Evolutionary conservation across 257 asterid species (phyloP), one percentile per base, ranked within the genome.

Genomic region (Nemophila menziesii): DNA sequence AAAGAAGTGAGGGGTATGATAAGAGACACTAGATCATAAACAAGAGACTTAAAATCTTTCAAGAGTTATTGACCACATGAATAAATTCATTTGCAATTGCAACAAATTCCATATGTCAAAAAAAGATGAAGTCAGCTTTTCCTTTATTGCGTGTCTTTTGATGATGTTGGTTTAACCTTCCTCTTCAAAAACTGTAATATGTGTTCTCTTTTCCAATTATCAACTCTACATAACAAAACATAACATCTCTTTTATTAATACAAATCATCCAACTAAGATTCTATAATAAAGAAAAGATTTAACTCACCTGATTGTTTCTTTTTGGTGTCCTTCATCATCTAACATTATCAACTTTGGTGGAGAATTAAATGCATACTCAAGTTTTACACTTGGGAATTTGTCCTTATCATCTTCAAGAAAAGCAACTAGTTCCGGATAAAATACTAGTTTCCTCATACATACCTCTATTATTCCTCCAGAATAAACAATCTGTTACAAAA

Each of bases 391-490:
- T 17, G 95, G 93, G 61, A 87, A 87, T 36, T 71, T 73, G 44
- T 83, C 93, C 64, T 77, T 82, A 64, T 83, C 97, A 60, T 83
- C 95, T 75, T 87, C 97, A 12, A 87, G 82, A 54, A 87, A 87
- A 13, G 83, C 89, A 33, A 78, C 95, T 29, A 83, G 41, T 63
- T 87, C 95, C 5, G 97, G 93, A 71, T 83, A 87, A 57, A 87
- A 87, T 23, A 83, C 97, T 56, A 87, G 71, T 56, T 83, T 87
- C 72, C 97, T 77, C 97, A 83, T 87, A 84, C 97, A 87, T 48
- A 80, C 97, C 77, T 83, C 92, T 51, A 87, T 50, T 46, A 73
- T 65, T 17, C 89, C 93, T 22, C 95, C 92, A 48, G 93, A 68
- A 60, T 87, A 87, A 21, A 69, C 44, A 53, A 83, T 69, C 94